These are phyloP conservation scores for Kregervanrija delftensis DNA, from an alignment of 805 yeast species.

Conservation along the genomic window DNA sequence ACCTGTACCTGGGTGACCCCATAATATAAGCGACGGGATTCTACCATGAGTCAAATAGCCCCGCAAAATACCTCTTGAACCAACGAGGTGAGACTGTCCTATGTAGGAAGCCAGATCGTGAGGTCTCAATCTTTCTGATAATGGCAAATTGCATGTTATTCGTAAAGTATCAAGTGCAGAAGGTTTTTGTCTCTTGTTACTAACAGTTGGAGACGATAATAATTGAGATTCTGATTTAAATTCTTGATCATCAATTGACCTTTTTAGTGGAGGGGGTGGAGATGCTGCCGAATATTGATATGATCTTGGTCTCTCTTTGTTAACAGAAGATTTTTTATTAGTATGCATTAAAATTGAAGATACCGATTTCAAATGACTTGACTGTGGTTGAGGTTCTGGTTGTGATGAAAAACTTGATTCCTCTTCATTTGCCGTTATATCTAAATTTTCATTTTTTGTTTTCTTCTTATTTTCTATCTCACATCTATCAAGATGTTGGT, in stretches of 20 bases:
- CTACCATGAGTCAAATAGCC: conserved; percentile 58
- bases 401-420: no score
- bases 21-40: conserved; percentile 79
- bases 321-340: no score
- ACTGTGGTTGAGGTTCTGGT: no score
- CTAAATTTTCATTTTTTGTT: background rate
- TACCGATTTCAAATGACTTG: no score
- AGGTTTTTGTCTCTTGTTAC: conserved; percentile 2
- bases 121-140: conserved; percentile 86
- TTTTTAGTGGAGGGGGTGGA: background rate
- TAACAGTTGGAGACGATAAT: background rate
- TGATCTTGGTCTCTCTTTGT: conserved; percentile 6
- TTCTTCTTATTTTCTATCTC: conserved; percentile 5
- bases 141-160: conserved; percentile 34
- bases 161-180: conserved; percentile 7
- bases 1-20: conserved; percentile 97
- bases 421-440: no score
- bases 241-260: background rate
- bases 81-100: conserved; percentile 80
- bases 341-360: no score
- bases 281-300: conserved; percentile 8
- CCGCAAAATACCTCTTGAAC: conserved; percentile 54
- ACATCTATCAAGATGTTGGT: conserved; percentile 30
- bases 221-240: background rate
- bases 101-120: conserved; percentile 56